phyloP scores from a whole-genome alignment of 345 rosid genomes.

The Draba incana region DNA sequence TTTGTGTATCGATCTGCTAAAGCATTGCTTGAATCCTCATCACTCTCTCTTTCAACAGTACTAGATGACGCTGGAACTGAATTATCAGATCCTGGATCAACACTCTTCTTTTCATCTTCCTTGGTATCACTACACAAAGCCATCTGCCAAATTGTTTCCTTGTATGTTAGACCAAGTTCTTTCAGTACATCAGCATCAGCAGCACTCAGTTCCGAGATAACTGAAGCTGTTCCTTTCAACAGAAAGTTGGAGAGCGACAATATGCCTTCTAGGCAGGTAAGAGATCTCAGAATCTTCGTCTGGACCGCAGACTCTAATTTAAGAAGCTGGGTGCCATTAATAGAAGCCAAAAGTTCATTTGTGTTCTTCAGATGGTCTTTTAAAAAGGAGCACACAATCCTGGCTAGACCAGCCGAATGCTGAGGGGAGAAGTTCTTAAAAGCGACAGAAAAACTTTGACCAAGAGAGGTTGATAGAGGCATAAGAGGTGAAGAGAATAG shows the following conservation, averaged over 20 bases:
- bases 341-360: conserved; percentile 55
- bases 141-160: conserved; percentile 85
- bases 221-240: conserved; percentile 75
- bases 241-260: conserved; percentile 76
- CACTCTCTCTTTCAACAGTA: conserved; percentile 81
- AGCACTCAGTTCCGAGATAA: conserved; percentile 79
- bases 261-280: conserved; percentile 79
- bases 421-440: conserved; percentile 94
- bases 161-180: conserved; percentile 77
- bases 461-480: conserved; percentile 79
- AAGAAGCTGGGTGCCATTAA: conserved; percentile 66
- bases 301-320: conserved; percentile 58
- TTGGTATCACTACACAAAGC: conserved; percentile 71
- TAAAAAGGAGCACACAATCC: conserved; percentile 77
- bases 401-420: conserved; percentile 82
- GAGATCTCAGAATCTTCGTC: conserved; percentile 62
- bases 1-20: conserved; percentile 76
- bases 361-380: conserved; percentile 72
- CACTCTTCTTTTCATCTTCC: conserved; percentile 64
- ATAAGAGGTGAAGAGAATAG: conserved; percentile 75
- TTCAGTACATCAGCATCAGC: conserved; percentile 91
- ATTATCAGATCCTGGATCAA: conserved; percentile 62
- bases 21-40: conserved; percentile 66
- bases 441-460: conserved; percentile 81
- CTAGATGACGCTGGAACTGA: conserved; percentile 60